Conservation (phyloP, 352 stramenopile genomes). For the Globisporangium carolinianum region DNA sequence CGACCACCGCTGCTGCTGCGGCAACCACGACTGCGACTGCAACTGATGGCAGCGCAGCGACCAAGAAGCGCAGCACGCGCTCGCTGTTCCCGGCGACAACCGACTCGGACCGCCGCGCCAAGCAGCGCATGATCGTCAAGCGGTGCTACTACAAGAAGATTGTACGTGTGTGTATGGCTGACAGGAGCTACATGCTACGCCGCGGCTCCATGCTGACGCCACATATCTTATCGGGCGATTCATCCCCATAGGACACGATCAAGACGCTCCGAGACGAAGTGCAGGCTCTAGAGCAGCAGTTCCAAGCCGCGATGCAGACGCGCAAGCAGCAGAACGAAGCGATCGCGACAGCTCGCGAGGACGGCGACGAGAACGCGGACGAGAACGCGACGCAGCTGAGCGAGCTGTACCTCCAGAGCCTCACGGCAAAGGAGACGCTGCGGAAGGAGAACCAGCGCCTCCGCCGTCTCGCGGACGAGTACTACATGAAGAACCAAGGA, state of each 20-base stretch:
- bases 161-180: constrained; percentile 22
- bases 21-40: too few species aligned
- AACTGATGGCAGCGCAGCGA: neutral
- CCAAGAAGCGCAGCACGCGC: constrained; percentile 31
- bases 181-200: neutral
- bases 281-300: constrained; percentile 27
- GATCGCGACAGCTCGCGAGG: constrained; percentile 16
- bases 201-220: neutral
- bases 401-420: constrained; percentile 43
- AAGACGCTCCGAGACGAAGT: constrained; percentile 52
- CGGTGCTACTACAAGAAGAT: constrained; percentile 80
- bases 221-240: neutral
- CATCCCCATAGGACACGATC: constrained; percentile 36
- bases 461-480: constrained; percentile 29
- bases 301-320: constrained; percentile 23
- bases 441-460: constrained; percentile 49
- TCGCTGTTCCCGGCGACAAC: constrained; percentile 27
- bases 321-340: constrained; percentile 30
- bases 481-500: constrained; percentile 48
- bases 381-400: constrained; percentile 16
- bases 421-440: constrained; percentile 41
- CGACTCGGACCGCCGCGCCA: constrained; percentile 30
- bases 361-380: constrained; percentile 8
- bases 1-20: constrained; percentile 37
- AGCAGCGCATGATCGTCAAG: constrained; percentile 68